phyloP scores from a whole-genome alignment of 768 basidiomycete species.

The Suillus americanus region DNA sequence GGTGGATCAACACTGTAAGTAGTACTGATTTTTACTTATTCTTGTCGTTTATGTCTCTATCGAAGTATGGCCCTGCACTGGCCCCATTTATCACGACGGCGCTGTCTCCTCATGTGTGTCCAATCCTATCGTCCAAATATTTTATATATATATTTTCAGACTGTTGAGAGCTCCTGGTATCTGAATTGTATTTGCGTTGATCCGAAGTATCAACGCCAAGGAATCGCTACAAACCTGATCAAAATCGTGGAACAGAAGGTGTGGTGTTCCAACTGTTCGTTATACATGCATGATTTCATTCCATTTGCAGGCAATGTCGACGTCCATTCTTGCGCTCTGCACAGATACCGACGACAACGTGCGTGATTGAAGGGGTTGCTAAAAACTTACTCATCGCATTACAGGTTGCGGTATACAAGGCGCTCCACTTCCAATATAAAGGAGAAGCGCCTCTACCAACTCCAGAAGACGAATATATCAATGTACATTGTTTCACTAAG shows the following conservation, averaged over 20 bases:
- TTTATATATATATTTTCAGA: background rate
- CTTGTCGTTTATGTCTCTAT: background rate
- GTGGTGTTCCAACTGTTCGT: background rate
- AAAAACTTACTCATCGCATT: background rate
- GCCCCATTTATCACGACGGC: background rate
- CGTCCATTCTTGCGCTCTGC: background rate
- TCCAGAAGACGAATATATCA: background rate
- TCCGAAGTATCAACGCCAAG: background rate
- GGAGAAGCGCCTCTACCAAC: background rate
- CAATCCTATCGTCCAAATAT: background rate
- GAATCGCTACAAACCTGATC: background rate
- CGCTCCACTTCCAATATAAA: background rate
- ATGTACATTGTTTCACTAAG: background rate
- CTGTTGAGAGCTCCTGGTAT: background rate
- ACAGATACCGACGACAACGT: background rate
- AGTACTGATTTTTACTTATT: background rate
- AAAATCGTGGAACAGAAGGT: background rate
- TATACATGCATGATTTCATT: background rate
- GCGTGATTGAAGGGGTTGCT: background rate
- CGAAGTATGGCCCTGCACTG: background rate
- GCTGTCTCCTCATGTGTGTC: background rate
- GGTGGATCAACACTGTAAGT: background rate
- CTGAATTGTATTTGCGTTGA: background rate
- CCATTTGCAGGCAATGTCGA: background rate
- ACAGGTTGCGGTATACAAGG: background rate